Percentiles rank a stretch among this genome's conserved stretches.
These are phyloP conservation scores for Canavalia ensiformis DNA, from an alignment of 306 rosid genomes.

Conservation along the genomic window DNA sequence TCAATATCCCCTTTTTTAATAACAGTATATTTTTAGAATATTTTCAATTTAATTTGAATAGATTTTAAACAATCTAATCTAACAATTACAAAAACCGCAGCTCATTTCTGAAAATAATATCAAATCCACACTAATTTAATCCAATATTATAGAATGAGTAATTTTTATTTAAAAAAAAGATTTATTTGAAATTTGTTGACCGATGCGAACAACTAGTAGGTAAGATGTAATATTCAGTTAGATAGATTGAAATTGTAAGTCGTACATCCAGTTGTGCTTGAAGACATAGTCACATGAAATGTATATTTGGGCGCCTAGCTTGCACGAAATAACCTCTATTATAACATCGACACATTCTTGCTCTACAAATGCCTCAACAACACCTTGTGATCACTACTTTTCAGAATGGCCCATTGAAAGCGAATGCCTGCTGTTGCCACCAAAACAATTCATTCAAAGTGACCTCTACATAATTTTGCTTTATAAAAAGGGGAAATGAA, in stretches of 20 bases:
- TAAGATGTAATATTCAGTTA: conserved; percentile 48
- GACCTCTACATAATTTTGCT: conserved; percentile 40
- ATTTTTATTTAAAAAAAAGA: no score
- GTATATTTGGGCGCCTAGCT: conserved; percentile 41
- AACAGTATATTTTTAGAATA: no score
- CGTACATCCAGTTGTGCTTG: conserved; percentile 25
- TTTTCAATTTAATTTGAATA: no score
- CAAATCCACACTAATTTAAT: no score
- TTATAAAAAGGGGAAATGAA: not conserved
- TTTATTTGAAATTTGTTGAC: conserved; percentile 18
- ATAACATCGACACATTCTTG: conserved; percentile 44
- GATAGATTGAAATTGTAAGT: conserved; percentile 30
- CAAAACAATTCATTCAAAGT: conserved; percentile 32
- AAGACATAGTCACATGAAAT: conserved; percentile 47
- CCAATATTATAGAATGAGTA: no score
- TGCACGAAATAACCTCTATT: conserved; percentile 39
- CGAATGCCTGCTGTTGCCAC: conserved; percentile 42
- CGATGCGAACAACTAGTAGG: conserved; percentile 41
- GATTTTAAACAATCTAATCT: no score
- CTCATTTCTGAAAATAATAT: no score
- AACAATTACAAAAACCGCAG: no score
- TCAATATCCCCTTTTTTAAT: no score
- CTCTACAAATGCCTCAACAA: conserved; percentile 40
- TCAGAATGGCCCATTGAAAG: conserved; percentile 41
- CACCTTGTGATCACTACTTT: conserved; percentile 28